Evolutionary conservation across 164 flowering plant species (phyloP).

Genomic region (Euptelea pleiosperma): DNA sequence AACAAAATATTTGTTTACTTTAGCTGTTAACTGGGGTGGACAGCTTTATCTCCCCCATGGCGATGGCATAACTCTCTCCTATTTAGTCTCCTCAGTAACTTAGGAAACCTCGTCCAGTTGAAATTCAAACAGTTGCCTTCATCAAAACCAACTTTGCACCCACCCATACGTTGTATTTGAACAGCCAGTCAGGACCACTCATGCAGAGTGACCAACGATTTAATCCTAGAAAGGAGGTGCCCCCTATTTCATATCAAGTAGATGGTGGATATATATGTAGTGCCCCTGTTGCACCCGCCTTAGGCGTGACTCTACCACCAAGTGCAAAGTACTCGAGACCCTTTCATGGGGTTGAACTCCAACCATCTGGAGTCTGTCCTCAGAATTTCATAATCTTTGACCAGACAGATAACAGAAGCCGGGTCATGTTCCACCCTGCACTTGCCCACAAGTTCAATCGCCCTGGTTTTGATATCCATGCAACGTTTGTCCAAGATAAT

Average conservation of each 20-base stretch:
- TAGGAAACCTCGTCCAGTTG: slow-evolving; percentile 12
- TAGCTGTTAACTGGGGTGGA: slow-evolving; percentile 20
- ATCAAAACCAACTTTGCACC: neutral
- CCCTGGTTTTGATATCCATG: slow-evolving; percentile 32
- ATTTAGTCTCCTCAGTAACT: slow-evolving; percentile 20
- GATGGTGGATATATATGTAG: slow-evolving; percentile 26
- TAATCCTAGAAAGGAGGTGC: slow-evolving; percentile 21
- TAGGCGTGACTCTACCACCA: slow-evolving; percentile 27
- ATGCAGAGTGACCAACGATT: slow-evolving; percentile 47
- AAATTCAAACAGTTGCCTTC: slow-evolving; percentile 5
- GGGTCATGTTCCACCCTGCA: slow-evolving; percentile 66
- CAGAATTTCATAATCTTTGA: slow-evolving; percentile 70
- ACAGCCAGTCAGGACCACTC: slow-evolving; percentile 4
- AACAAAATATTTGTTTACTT: slow-evolving; percentile 14
- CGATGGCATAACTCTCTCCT: slow-evolving; percentile 9
- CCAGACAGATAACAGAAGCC: slow-evolving; percentile 54
- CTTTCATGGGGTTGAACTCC: slow-evolving; percentile 49
- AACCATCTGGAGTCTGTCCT: slow-evolving; percentile 58
- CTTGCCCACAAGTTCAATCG: slow-evolving; percentile 35
- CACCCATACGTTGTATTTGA: slow-evolving; percentile 12
- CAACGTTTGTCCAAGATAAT: slow-evolving; percentile 22
- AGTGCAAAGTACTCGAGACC: slow-evolving; percentile 29
- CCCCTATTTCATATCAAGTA: slow-evolving; percentile 33
- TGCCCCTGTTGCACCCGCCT: slow-evolving; percentile 28
- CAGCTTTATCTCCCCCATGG: slow-evolving; percentile 19